Percentiles rank a stretch among this genome's conserved stretches.
These are phyloP conservation scores for Allomyces arbusculus DNA, from an alignment of 192 early-diverging fungal species.

Conservation along the genomic window DNA sequence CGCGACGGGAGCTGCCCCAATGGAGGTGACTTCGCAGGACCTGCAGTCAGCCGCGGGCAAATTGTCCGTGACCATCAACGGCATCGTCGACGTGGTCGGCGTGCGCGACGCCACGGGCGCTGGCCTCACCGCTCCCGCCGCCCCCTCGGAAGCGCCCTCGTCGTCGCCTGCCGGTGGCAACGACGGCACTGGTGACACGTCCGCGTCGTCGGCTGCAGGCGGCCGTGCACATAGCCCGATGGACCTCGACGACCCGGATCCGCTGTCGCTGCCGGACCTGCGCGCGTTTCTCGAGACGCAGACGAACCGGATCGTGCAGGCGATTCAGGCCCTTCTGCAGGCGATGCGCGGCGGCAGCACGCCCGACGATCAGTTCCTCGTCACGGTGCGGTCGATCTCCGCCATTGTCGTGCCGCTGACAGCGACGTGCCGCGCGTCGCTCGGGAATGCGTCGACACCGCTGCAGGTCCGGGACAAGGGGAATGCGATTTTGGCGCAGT, in stretches of 20 bases:
- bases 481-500: slow-evolving; percentile 33
- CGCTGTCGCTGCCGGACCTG: slow-evolving; percentile 24
- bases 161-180: slow-evolving; percentile 11
- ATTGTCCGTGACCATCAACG: slow-evolving; percentile 33
- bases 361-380: slow-evolving; percentile 28
- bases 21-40: slow-evolving; percentile 35
- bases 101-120: slow-evolving; percentile 14
- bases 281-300: slow-evolving; percentile 44
- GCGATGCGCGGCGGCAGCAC: slow-evolving; percentile 27
- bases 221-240: not conserved
- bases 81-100: slow-evolving; percentile 55
- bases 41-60: slow-evolving; percentile 63
- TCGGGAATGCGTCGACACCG: slow-evolving; percentile 13
- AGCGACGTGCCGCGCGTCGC: slow-evolving; percentile 21
- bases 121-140: not conserved
- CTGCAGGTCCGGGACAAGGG: slow-evolving; percentile 20
- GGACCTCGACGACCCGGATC: slow-evolving; percentile 10
- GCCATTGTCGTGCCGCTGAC: slow-evolving; percentile 35
- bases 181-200: not conserved
- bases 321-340: slow-evolving; percentile 49
- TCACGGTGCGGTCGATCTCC: slow-evolving; percentile 33
- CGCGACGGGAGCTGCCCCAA: slow-evolving; percentile 36
- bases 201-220: slow-evolving; percentile 2
- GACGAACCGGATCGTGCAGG: slow-evolving; percentile 54
- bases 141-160: slow-evolving; percentile 10